Percentiles rank a stretch among this genome's conserved stretches.
phyloP scores from a whole-genome alignment of 164 flowering plant species.

The Vitis amurensis region DNA sequence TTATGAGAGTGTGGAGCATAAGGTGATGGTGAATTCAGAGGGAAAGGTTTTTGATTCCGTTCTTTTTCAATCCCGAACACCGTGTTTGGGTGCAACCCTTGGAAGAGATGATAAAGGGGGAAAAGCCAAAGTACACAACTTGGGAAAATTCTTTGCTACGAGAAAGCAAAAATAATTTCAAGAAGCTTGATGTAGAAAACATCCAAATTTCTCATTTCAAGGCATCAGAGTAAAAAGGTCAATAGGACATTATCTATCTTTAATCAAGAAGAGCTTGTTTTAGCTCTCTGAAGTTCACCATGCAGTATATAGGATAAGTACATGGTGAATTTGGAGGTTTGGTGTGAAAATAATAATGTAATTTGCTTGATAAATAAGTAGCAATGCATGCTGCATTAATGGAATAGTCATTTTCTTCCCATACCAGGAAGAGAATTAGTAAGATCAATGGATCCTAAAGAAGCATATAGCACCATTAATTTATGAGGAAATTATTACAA shows the following conservation, averaged over 20 bases:
- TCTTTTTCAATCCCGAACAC: constrained; percentile 21
- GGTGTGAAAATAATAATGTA: too few relatives aligned
- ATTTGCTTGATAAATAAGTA: too few relatives aligned
- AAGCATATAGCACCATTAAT: too few relatives aligned
- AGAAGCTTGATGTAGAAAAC: constrained; percentile 22
- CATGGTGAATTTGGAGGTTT: too few relatives aligned
- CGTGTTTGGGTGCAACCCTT: constrained; percentile 15
- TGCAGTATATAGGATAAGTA: too few relatives aligned
- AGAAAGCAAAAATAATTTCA: constrained; percentile 16
- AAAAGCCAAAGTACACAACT: constrained; percentile 22
- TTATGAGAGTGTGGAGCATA: constrained; percentile 29
- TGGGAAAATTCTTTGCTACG: constrained; percentile 14
- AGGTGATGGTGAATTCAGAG: constrained; percentile 24
- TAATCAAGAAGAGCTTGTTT: too few relatives aligned
- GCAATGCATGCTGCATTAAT: too few relatives aligned
- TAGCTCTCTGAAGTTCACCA: too few relatives aligned
- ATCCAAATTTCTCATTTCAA: constrained; percentile 19
- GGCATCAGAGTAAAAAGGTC: background rate
- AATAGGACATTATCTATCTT: background rate
- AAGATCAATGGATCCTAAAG: too few relatives aligned
- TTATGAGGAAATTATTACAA: too few relatives aligned
- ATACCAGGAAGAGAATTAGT: too few relatives aligned
- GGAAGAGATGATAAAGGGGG: constrained; percentile 18
- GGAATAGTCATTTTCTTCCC: too few relatives aligned
- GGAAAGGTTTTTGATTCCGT: constrained; percentile 27